phyloP scores from a whole-genome alignment of 352 stramenopile species.

The Peronosclerospora sorghi region DNA sequence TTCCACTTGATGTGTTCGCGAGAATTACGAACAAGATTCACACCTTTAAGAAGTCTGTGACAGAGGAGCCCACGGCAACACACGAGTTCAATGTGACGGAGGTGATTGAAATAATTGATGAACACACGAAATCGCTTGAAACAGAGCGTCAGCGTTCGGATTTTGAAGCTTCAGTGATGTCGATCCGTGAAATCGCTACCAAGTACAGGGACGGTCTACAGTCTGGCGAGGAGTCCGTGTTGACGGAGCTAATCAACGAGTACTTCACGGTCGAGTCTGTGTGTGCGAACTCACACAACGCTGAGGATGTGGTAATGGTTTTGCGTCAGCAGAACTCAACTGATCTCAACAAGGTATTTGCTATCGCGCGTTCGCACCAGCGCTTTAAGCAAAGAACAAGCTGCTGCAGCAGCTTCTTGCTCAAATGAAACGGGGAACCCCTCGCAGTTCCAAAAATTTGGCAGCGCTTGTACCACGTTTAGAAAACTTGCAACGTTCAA shows the following conservation, averaged over 20 bases:
- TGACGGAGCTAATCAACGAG: constrained; percentile 70
- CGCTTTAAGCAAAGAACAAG: constrained; percentile 64
- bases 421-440: neutral
- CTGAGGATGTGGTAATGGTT: constrained; percentile 3
- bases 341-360: constrained; percentile 74
- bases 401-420: neutral
- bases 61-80: constrained; percentile 10
- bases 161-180: constrained; percentile 58
- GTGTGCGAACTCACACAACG: constrained; percentile 69
- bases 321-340: constrained; percentile 88
- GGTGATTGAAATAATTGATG: constrained; percentile 49
- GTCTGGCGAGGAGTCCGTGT: constrained; percentile 45
- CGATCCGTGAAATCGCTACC: constrained; percentile 54
- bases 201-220: constrained; percentile 76
- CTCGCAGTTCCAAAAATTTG: neutral
- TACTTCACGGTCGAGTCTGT: constrained; percentile 69
- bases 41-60: constrained; percentile 40
- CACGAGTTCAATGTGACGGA: constrained; percentile 16
- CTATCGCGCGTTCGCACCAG: constrained; percentile 88
- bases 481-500: constrained; percentile 77
- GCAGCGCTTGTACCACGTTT: constrained; percentile 71
- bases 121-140: constrained; percentile 42
- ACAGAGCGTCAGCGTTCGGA: constrained; percentile 47
- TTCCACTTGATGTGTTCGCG: constrained; percentile 88
- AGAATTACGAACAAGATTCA: constrained; percentile 42